phyloP scores from a whole-genome alignment of 2,329 filamentous ascomycete species.

The Epicoccum nigrum region DNA sequence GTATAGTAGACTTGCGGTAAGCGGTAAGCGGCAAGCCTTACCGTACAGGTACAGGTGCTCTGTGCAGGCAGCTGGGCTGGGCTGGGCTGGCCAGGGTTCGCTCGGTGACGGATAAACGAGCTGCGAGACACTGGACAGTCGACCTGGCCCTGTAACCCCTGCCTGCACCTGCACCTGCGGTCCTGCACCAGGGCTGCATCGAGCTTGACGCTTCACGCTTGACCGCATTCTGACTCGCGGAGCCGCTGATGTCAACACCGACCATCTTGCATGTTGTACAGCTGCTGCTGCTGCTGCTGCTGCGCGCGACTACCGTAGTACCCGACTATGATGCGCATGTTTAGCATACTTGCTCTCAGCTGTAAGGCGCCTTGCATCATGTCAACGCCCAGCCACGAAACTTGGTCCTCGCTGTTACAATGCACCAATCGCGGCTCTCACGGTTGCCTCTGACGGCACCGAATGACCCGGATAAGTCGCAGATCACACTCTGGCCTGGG shows the following conservation, averaged over 20 bases:
- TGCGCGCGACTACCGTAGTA: neutral
- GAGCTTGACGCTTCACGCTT: no score
- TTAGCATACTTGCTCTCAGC: no score
- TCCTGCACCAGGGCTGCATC: no score
- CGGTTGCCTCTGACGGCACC: slow-evolving; percentile 24
- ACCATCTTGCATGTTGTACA: neutral
- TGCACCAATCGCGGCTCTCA: slow-evolving; percentile 15
- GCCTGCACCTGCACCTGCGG: no score
- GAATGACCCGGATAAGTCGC: slow-evolving; percentile 29
- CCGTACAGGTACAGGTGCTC: no score
- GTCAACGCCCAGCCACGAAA: neutral
- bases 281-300: no score
- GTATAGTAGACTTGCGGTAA: no score
- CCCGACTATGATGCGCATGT: neutral
- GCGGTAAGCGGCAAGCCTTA: no score
- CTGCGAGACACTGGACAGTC: neutral
- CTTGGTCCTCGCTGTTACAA: neutral
- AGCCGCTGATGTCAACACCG: slow-evolving; percentile 19
- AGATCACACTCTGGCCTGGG: slow-evolving; percentile 39
- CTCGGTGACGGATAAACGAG: slow-evolving; percentile 2
- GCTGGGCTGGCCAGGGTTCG: slow-evolving; percentile 21
- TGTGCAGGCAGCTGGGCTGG: no score
- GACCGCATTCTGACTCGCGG: slow-evolving; percentile 13
- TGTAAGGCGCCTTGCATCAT: neutral
- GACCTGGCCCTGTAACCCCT: neutral